phyloP scores from a whole-genome alignment of 2,329 filamentous ascomycete species.

The Zymoseptoria tritici region DNA sequence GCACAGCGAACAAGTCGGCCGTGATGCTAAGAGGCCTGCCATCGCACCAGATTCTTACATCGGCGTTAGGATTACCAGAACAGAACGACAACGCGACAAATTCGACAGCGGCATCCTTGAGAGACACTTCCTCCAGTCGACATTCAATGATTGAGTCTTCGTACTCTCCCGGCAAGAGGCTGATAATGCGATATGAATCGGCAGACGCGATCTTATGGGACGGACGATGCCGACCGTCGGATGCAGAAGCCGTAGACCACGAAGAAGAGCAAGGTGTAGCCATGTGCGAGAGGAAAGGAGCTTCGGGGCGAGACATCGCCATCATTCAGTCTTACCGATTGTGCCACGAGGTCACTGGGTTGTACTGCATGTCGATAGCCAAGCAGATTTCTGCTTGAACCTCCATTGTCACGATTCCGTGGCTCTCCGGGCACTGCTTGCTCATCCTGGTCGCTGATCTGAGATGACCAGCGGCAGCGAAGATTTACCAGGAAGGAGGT shows the following conservation, averaged over 20 bases:
- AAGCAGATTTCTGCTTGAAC: neutral
- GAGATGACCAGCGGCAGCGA: neutral
- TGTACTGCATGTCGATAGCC: neutral
- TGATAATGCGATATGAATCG: conserved; percentile 12
- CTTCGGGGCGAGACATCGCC: neutral
- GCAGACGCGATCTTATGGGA: conserved; percentile 5
- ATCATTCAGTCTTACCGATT: neutral
- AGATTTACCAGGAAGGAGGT: neutral
- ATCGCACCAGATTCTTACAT: conserved; percentile 12
- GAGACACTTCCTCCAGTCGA: conserved; percentile 9
- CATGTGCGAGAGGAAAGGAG: conserved; percentile 2
- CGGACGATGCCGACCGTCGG: conserved; percentile 1
- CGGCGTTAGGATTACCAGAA: conserved; percentile 7
- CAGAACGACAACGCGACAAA: conserved; percentile 16
- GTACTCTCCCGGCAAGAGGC: conserved; percentile 8
- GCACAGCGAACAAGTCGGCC: conserved; percentile 11
- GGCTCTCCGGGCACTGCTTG: neutral
- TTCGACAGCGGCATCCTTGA: conserved; percentile 9
- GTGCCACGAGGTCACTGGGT: neutral
- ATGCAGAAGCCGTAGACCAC: conserved; percentile 12
- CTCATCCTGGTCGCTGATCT: neutral
- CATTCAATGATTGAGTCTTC: conserved; percentile 10
- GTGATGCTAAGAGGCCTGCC: conserved; percentile 10
- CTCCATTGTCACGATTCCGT: neutral
- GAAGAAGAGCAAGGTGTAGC: conserved; percentile 6